Conservation (phyloP, 345 rosid genomes). For the Mercurialis annua region DNA sequence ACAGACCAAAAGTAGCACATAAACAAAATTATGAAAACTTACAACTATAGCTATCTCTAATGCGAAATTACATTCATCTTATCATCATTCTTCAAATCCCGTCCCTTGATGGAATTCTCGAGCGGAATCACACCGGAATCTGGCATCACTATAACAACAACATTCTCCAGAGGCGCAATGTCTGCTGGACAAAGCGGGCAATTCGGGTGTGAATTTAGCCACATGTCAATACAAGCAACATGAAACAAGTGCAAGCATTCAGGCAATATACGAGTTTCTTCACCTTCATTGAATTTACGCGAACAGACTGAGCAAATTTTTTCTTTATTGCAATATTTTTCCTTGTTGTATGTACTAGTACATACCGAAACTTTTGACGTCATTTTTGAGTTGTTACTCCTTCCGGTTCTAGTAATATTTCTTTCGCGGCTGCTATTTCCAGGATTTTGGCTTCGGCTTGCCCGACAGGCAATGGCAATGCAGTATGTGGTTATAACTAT, state of each 20-base stretch:
- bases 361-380: slow-evolving; percentile 5
- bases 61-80: background rate
- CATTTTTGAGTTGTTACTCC: no score
- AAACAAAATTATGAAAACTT: slow-evolving; percentile 13
- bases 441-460: background rate
- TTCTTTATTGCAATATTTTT: slow-evolving; percentile 23
- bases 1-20: no score
- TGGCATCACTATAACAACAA: slow-evolving; percentile 19
- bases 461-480: slow-evolving; percentile 22
- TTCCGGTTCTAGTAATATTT: no score
- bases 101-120: background rate
- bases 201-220: slow-evolving; percentile 45
- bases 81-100: background rate
- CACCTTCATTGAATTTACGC: slow-evolving; percentile 39
- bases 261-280: slow-evolving; percentile 40
- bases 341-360: slow-evolving; percentile 21
- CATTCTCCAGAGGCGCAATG: background rate
- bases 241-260: slow-evolving; percentile 49
- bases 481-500: slow-evolving; percentile 37
- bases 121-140: slow-evolving; percentile 8
- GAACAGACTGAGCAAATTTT: slow-evolving; percentile 50
- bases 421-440: no score
- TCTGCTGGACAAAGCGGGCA: slow-evolving; percentile 53
- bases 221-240: slow-evolving; percentile 43
- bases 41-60: background rate